Evolutionary conservation across 2,329 filamentous ascomycete species (phyloP).

Genomic region (Aureobasidium subglaciale): DNA sequence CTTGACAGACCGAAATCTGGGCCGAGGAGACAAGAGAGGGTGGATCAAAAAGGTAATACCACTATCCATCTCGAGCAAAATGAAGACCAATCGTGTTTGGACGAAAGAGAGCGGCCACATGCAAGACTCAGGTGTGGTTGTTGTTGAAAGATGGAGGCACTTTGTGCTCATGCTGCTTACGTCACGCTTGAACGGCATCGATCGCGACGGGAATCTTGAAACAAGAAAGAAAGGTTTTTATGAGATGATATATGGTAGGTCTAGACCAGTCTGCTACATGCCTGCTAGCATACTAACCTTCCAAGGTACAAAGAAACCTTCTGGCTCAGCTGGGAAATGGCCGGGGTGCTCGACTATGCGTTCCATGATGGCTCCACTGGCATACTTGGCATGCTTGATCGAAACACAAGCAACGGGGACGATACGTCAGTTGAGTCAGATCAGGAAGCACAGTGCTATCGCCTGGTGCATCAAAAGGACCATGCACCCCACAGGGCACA

Average conservation of each 20-base stretch:
- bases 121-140: constrained; percentile 42
- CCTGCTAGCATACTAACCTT: neutral
- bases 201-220: constrained; percentile 35
- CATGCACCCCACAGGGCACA: neutral
- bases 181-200: constrained; percentile 37
- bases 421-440: too few species aligned
- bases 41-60: constrained; percentile 39
- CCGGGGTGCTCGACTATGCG: constrained; percentile 35
- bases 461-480: neutral
- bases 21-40: constrained; percentile 31
- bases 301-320: constrained; percentile 40
- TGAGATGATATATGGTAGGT: constrained; percentile 30
- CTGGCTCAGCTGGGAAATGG: constrained; percentile 42
- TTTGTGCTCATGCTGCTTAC: constrained; percentile 38
- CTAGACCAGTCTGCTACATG: neutral
- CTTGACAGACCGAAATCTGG: constrained; percentile 40
- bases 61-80: constrained; percentile 35
- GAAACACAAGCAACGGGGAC: neutral
- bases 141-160: constrained; percentile 41
- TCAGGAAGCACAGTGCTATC: too few species aligned
- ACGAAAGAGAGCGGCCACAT: constrained; percentile 32
- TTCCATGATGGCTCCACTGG: constrained; percentile 35
- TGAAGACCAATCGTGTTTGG: constrained; percentile 33
- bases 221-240: constrained; percentile 36
- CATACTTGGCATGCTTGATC: constrained; percentile 25